Conservation (phyloP, 768 basidiomycete species). For the Infundibulicybe gibba region DNA sequence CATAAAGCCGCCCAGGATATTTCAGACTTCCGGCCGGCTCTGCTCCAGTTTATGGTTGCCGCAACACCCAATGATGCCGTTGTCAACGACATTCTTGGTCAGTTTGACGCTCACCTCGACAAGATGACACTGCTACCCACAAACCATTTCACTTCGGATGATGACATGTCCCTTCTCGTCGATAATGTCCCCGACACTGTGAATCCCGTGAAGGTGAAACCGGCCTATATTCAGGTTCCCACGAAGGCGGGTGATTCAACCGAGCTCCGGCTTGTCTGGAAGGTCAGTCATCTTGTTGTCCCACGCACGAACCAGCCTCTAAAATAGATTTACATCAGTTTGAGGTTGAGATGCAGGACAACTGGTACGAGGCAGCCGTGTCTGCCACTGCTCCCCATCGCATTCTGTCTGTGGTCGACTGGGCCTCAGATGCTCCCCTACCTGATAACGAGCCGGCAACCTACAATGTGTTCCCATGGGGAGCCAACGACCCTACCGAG, state of each 20-base stretch:
- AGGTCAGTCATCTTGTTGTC: conserved; percentile 34
- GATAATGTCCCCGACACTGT: conserved; percentile 73
- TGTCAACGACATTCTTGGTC: conserved; percentile 42
- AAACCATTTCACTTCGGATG: conserved; percentile 44
- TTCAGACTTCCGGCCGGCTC: conserved; percentile 49
- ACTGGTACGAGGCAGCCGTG: conserved; percentile 93
- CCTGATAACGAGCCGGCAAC: conserved; percentile 29
- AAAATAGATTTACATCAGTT: conserved; percentile 40
- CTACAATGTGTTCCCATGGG: conserved; percentile 78
- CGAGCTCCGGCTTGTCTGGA: conserved; percentile 79
- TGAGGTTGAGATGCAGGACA: conserved; percentile 91
- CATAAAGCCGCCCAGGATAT: conserved; percentile 19
- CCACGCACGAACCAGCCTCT: neutral
- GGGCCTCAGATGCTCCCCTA: conserved; percentile 81
- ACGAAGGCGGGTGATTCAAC: conserved; percentile 51
- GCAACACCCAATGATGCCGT: conserved; percentile 56
- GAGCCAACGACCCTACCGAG: conserved; percentile 78
- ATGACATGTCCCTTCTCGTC: conserved; percentile 38
- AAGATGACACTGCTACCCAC: conserved; percentile 41
- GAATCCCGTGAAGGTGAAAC: conserved; percentile 73
- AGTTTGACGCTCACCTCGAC: conserved; percentile 46
- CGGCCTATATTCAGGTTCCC: conserved; percentile 84
- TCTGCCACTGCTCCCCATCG: conserved; percentile 70
- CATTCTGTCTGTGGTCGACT: conserved; percentile 89
- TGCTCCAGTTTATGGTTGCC: conserved; percentile 76